phyloP scores from a whole-genome alignment of 805 yeast genomes.

The Spathaspora passalidarum region DNA sequence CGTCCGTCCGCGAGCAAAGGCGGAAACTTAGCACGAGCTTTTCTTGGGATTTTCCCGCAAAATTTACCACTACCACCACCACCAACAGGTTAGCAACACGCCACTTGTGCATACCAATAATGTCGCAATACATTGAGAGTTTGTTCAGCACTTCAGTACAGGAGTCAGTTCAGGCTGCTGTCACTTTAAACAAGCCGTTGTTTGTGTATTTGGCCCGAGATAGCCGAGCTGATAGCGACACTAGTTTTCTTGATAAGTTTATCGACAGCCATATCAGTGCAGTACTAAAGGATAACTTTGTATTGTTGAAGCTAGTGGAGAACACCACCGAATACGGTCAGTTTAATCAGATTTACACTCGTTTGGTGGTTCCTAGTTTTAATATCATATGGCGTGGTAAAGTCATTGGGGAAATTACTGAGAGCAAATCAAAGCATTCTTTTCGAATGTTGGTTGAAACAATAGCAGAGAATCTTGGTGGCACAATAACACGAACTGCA shows the following conservation, averaged over 20 bases:
- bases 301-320: conserved; percentile 16
- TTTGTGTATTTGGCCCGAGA: conserved; percentile 20
- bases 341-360: conserved; percentile 57
- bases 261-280: conserved; percentile 1
- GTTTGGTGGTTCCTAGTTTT: conserved; percentile 51
- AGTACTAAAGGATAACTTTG: conserved; percentile 10
- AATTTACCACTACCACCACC: neutral
- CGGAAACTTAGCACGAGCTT: neutral
- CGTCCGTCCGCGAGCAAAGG: neutral
- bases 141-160: conserved; percentile 20
- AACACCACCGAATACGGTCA: conserved; percentile 17
- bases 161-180: conserved; percentile 20
- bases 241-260: conserved; percentile 12
- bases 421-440: conserved; percentile 14
- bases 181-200: conserved; percentile 17
- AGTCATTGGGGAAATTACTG: conserved; percentile 42
- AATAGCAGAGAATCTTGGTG: neutral
- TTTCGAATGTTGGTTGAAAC: conserved; percentile 4
- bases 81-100: neutral
- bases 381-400: conserved; percentile 50
- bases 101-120: neutral
- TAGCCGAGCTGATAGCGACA: conserved; percentile 6
- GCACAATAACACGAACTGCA: neutral
- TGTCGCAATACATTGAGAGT: conserved; percentile 5
- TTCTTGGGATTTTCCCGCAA: neutral